Base-by-base conservation (phyloP, 768 basidiomycete genomes). In the Cytidiella melzeri region DNA sequence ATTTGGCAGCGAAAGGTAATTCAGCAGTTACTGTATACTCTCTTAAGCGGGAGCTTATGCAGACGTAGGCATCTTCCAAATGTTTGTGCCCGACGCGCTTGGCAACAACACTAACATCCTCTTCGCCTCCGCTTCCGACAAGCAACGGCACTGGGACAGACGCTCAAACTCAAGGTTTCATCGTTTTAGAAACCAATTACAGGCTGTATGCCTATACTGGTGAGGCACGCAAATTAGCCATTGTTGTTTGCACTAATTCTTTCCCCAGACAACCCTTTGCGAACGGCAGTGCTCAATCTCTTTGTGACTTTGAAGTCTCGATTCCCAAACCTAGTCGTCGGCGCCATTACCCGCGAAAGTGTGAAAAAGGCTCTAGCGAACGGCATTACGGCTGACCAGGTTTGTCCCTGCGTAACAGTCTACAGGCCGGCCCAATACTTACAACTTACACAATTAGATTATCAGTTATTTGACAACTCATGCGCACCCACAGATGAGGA, bases 401-500 rank as follows among this genome's bases (percentile, higher is more conserved):
- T 91, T 60, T 45, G 74, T 47, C 47, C 27, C 57, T 42, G 51
- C 34, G 23, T 15, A 11, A 25, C n/a, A 38, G 34, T 26, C 54
- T 12, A 21, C 45, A 11, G 47, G 25, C 47, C 47, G 27, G 3
- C 43, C 45, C 23, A 20, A 47, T 50, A 20, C 43, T 47, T 47
- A 36, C 48, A 43, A 52, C 48, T n/a, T n/a, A n/a, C n/a, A n/a
- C n/a, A n/a, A n/a, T n/a, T n/a, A 98, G 92, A 96, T 98, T 64
- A 94, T 99, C 64, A 87, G 85, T 64, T 98, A 98, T 67, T 76
- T 99, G 37, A 80, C 84, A 21, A 86, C 87, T 40, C 93, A 98
- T 68, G 96, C 95, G 1, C 96, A 98, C 66, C 90, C 93, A 23
- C 95, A 97, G 69, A 98, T 99, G 96, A 81, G 88, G 64, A 91